phyloP scores from a whole-genome alignment of 306 rosid genomes.

The Prinsepia uniflora region DNA sequence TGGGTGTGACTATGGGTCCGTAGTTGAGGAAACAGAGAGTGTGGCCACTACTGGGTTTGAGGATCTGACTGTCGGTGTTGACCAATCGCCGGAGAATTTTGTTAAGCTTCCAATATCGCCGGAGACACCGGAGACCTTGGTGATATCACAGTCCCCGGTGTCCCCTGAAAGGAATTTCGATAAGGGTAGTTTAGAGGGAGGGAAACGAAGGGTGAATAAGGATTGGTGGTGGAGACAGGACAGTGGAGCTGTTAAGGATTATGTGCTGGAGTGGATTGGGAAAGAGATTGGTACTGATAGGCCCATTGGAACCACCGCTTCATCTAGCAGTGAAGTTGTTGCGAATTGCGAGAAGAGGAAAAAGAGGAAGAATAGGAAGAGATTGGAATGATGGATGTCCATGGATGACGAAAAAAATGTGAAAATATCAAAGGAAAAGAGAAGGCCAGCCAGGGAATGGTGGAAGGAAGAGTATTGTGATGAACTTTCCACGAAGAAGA shows the following conservation, averaged over 20 bases:
- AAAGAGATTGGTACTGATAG: constrained; percentile 61
- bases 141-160: constrained; percentile 5
- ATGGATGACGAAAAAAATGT: constrained; percentile 64
- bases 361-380: constrained; percentile 46
- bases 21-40: constrained; percentile 69
- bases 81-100: constrained; percentile 48
- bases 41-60: constrained; percentile 48
- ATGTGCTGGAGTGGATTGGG: constrained; percentile 94
- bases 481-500: constrained; percentile 61
- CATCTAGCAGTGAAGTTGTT: constrained; percentile 25
- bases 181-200: constrained; percentile 35
- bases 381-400: constrained; percentile 85
- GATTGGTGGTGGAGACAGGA: constrained; percentile 87
- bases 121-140: constrained; percentile 2
- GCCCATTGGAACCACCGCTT: constrained; percentile 29
- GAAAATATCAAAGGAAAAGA: constrained; percentile 45
- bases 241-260: constrained; percentile 62
- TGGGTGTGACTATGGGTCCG: constrained; percentile 62
- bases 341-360: constrained; percentile 33
- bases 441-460: constrained; percentile 87
- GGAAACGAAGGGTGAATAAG: constrained; percentile 33
- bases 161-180: constrained; percentile 33
- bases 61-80: constrained; percentile 42
- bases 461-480: constrained; percentile 88
- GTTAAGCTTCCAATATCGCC: constrained; percentile 22